Evolutionary conservation across 2,329 filamentous ascomycete genomes (phyloP), one percentile per base, ranked within the genome.

Genomic region (Fusarium verticillioides): DNA sequence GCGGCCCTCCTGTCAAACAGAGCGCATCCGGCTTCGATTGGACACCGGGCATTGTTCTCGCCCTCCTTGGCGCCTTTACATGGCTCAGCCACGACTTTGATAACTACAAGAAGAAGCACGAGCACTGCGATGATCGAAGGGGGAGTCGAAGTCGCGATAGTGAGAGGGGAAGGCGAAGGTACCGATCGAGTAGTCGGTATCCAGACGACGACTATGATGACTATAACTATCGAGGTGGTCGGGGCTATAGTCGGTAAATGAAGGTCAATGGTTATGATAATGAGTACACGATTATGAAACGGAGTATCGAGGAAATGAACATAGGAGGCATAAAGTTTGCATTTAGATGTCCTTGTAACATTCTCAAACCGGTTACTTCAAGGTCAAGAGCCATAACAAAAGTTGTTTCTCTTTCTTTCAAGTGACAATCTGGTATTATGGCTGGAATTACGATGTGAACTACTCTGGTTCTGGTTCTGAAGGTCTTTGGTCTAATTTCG

Each of bases 51-150:
- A 65, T 85, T 37, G 77, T 79, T 23, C 80, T 87, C 5, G 82
- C 81, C 12, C 74, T 83, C 30, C 73, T 82, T 21, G 83, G 81
- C 10, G 76, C 81, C 23, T 75, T 80, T 19, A 74, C 83, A 2
- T 75, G 77, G n/a, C 83, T 84, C 73, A 82, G 83, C 64, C 81
- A 84, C 68, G 83, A 85, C 67, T 82, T 78, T 36, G 67, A 78
- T 16, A 65, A 44, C 21, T 72, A 73, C 42, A 63, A 60, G 36
- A 61, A 64, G 53, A 66, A 30, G 13, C 63, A 66, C 30, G 65
- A 69, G 19, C 32, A 50, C 26, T 32, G 42, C 11, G 56, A 43
- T 43, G 57, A 67, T 19, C 28, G 23, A 21, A 63, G 36, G 21
- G 40, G 42, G 6, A 34, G 37, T 13, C 52, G 43, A 32, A 61